These are phyloP conservation scores for Lodderomyces orthopsilosis DNA, from an alignment of 1,139 yeast species.

Conservation along the genomic window DNA sequence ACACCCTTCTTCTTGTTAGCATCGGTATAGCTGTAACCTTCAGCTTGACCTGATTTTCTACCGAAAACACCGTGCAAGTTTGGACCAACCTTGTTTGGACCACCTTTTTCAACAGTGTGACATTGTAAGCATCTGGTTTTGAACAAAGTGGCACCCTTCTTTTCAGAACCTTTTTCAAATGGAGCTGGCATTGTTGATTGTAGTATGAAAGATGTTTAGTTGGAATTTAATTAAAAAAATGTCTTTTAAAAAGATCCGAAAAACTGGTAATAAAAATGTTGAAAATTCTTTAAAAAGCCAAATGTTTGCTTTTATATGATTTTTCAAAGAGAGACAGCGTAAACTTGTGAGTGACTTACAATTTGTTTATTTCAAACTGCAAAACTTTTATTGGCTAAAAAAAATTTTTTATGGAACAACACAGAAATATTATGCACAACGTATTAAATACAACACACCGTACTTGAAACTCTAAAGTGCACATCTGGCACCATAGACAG, in stretches of 20 bases:
- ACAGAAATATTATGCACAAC: not conserved
- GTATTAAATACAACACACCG: not conserved
- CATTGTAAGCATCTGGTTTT: conserved; percentile 99
- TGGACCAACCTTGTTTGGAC: conserved; percentile 99
- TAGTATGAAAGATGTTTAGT: too few relatives aligned
- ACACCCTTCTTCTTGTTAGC: conserved; percentile 98
- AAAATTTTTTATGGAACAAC: not conserved
- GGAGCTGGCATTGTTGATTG: conserved; percentile 53
- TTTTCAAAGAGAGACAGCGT: not conserved
- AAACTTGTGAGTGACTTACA: not conserved
- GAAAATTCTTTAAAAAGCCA: not conserved
- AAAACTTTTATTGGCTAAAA: conserved; percentile 9
- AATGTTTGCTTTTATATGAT: not conserved
- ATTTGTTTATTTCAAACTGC: conserved; percentile 9
- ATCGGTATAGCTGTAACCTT: conserved; percentile 93
- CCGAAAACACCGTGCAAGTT: conserved; percentile 94
- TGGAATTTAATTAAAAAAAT: not conserved
- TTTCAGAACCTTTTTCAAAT: conserved; percentile 75
- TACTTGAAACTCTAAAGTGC: too few relatives aligned
- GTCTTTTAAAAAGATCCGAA: not conserved
- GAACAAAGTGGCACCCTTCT: conserved; percentile 98
- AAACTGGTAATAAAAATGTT: not conserved
- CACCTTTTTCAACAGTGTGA: conserved; percentile 95
- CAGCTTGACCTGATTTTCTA: conserved; percentile 89
- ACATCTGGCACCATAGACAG: not conserved